Evolutionary conservation across 352 stramenopile species (phyloP).

Genomic region (Globisporangium canariense): DNA sequence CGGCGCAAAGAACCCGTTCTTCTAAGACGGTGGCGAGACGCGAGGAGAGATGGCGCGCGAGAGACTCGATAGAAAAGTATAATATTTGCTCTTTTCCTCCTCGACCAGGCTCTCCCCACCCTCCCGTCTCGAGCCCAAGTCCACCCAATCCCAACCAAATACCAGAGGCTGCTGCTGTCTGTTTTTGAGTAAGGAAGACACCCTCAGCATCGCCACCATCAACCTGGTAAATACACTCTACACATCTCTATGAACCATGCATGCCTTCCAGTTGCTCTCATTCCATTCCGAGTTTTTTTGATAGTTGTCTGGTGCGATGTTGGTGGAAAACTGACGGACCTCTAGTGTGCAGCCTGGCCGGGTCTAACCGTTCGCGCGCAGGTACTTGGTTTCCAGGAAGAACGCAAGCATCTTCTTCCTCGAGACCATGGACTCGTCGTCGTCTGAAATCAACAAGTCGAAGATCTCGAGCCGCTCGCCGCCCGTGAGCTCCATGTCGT

Average conservation of each 20-base stretch:
- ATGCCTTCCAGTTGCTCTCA: not conserved
- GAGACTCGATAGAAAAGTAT: slow-evolving; percentile 15
- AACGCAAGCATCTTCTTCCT: slow-evolving; percentile 27
- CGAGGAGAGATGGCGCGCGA: not conserved
- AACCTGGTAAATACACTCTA: slow-evolving; percentile 5
- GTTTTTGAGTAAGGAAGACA: not conserved
- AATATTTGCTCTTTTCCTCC: slow-evolving; percentile 6
- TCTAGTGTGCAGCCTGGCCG: not conserved
- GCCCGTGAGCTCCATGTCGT: slow-evolving; percentile 45
- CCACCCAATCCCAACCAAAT: not conserved
- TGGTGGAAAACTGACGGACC: not conserved
- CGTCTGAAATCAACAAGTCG: slow-evolving; percentile 40
- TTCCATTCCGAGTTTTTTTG: not conserved
- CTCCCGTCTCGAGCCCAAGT: not conserved
- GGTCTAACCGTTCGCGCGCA: slow-evolving; percentile 6
- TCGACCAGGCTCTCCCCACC: not conserved
- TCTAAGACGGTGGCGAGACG: slow-evolving; percentile 21
- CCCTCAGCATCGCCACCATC: not conserved
- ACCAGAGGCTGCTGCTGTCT: not conserved
- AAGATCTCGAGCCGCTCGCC: slow-evolving; percentile 59
- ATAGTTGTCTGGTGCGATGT: not conserved
- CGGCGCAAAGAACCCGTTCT: slow-evolving; percentile 42
- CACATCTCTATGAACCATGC: slow-evolving; percentile 17
- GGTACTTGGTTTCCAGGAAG: slow-evolving; percentile 27
- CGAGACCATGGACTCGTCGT: slow-evolving; percentile 25